Percentiles rank a stretch among this genome's conserved stretches.
Conservation (phyloP, 2,329 filamentous ascomycete genomes). For the Cladophialophora psammophila region DNA sequence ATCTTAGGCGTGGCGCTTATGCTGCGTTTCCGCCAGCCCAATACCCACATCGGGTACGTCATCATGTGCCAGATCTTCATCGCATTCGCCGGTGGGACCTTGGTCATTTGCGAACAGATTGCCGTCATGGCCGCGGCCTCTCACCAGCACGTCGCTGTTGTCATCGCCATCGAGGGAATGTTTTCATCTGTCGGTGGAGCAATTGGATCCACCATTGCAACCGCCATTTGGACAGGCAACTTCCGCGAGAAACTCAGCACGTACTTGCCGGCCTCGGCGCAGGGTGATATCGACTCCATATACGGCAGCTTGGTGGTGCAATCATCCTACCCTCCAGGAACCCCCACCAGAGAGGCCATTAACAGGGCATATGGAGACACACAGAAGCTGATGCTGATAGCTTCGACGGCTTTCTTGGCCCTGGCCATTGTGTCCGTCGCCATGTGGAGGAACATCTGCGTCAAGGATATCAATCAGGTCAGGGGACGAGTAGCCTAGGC, state of each 20-base stretch:
- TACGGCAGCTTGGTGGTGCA: conserved; percentile 64
- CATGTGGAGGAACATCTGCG: conserved; percentile 37
- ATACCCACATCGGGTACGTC: conserved; percentile 57
- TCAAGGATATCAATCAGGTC: conserved; percentile 47
- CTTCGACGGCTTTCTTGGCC: conserved; percentile 37
- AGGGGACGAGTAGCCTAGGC: conserved; percentile 42
- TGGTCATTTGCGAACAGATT: conserved; percentile 62
- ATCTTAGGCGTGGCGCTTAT: conserved; percentile 60
- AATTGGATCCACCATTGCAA: conserved; percentile 45
- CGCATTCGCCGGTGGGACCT: conserved; percentile 58
- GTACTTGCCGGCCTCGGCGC: conserved; percentile 44
- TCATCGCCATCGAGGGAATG: conserved; percentile 54
- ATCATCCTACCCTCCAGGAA: conserved; percentile 54
- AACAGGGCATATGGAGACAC: conserved; percentile 49
- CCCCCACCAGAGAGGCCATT: conserved; percentile 49
- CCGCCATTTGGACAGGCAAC: conserved; percentile 47
- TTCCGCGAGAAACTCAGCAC: conserved; percentile 49
- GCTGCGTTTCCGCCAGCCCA: conserved; percentile 60
- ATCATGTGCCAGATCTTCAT: conserved; percentile 63
- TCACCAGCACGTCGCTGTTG: conserved; percentile 59
- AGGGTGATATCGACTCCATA: conserved; percentile 55
- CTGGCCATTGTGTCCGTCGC: conserved; percentile 31
- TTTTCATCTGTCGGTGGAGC: conserved; percentile 47
- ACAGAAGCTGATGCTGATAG: conserved; percentile 53
- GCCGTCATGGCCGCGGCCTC: conserved; percentile 62